Conservation (phyloP, 1,139 yeast genomes). For the Blastobotrys ciferrii region DNA sequence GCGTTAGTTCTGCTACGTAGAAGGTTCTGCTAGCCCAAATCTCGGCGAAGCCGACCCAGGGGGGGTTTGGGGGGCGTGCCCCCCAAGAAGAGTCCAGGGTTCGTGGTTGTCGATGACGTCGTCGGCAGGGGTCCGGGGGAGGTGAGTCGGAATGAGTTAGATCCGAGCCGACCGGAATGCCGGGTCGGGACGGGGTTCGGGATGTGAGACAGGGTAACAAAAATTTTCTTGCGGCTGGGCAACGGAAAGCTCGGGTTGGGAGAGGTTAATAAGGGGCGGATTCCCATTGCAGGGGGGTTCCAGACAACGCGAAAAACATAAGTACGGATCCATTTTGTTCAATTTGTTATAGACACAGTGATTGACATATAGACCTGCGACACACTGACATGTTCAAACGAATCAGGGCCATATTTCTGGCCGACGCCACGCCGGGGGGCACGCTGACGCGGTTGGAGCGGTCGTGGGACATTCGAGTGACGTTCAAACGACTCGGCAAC, state of each 20-base stretch:
- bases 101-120: too few relatives aligned
- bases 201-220: background rate
- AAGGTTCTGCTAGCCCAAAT: too few relatives aligned
- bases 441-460: conserved; percentile 57
- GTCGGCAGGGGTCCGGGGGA: too few relatives aligned
- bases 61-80: too few relatives aligned
- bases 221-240: conserved; percentile 1
- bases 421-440: conserved; percentile 59
- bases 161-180: too few relatives aligned
- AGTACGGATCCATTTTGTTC: too few relatives aligned
- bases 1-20: too few relatives aligned
- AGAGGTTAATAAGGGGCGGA: background rate
- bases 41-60: too few relatives aligned
- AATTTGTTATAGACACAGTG: background rate
- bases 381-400: conserved; percentile 23
- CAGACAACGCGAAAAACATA: too few relatives aligned
- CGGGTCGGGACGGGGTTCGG: too few relatives aligned
- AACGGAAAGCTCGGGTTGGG: background rate
- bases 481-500: conserved; percentile 48
- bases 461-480: conserved; percentile 53
- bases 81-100: too few relatives aligned
- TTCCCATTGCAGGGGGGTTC: background rate
- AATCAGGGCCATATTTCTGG: conserved; percentile 31
- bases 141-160: too few relatives aligned
- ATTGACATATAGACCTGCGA: background rate